These are phyloP conservation scores for Yamadazyma mexicana DNA, from an alignment of 1,139 yeast genomes.

Conservation along the genomic window DNA sequence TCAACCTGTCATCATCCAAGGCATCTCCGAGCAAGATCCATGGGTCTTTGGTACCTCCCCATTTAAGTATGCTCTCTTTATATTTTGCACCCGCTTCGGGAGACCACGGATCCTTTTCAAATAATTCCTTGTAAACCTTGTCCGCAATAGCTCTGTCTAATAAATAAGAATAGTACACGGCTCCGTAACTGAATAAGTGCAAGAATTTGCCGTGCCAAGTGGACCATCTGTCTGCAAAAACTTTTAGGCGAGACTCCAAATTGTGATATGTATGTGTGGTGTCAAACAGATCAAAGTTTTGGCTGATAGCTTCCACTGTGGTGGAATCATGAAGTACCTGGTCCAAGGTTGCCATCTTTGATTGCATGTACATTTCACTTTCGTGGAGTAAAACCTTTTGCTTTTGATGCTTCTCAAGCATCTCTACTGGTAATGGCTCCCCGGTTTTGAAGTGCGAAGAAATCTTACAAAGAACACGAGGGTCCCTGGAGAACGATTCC, in stretches of 20 bases:
- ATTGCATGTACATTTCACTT: slow-evolving; percentile 83
- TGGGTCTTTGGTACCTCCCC: slow-evolving; percentile 95
- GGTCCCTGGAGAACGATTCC: slow-evolving; percentile 89
- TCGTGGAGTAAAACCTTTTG: slow-evolving; percentile 58
- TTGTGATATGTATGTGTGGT: slow-evolving; percentile 64
- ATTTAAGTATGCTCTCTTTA: slow-evolving; percentile 66
- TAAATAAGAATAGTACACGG: slow-evolving; percentile 88
- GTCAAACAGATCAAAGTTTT: slow-evolving; percentile 33
- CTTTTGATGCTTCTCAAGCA: slow-evolving; percentile 51
- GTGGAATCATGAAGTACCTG: slow-evolving; percentile 63
- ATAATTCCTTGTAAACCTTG: slow-evolving; percentile 75
- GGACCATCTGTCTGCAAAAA: slow-evolving; percentile 63
- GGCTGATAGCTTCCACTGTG: slow-evolving; percentile 29
- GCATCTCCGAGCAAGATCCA: slow-evolving; percentile 86
- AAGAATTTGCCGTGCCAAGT: slow-evolving; percentile 96
- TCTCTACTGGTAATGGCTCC: slow-evolving; percentile 52
- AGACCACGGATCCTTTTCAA: slow-evolving; percentile 67
- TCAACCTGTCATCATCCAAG: slow-evolving; percentile 58
- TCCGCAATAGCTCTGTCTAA: slow-evolving; percentile 93
- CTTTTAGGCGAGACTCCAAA: slow-evolving; percentile 55
- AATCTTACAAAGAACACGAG: slow-evolving; percentile 68
- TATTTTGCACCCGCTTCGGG: slow-evolving; percentile 74
- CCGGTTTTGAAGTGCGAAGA: slow-evolving; percentile 76
- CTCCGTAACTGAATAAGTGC: slow-evolving; percentile 90
- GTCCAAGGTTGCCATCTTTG: slow-evolving; percentile 87